Base-by-base conservation (phyloP, 345 rosid genomes). In the Citrus trifoliata region DNA sequence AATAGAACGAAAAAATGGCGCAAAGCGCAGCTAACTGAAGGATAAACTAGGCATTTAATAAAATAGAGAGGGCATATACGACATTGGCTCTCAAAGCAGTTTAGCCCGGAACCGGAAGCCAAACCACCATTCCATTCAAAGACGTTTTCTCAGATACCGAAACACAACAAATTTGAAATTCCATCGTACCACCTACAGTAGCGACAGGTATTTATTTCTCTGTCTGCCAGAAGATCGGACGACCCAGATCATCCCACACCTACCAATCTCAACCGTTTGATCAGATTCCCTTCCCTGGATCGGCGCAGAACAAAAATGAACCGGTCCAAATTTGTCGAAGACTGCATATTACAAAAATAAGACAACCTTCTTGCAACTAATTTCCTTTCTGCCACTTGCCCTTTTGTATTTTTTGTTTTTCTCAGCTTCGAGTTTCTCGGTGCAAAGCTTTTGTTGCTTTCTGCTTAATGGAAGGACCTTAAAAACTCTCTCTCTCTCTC, bases 401-500 rank as follows among this genome's bases (percentile, higher is more conserved):
- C 56, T 12, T 70, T 77, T 66, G 24, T 42, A 6, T 32, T 32
- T 53, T 62, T 70, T 48, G n/a, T 24, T 40, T 24, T 40, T 77
- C 64, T 60, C 5, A 46, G 69, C 76, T 80, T 70, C 79, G 67
- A 73, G 78, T 69, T 79, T 71, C 83, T 76, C 80, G 69, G 65
- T 75, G 85, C 80, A 71, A 38, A 82, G 87, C 83, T 80, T 86
- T 87, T 75, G 87, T 87, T 89, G 92, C 83, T 84, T 88, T 84
- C 85, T 82, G 89, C 76, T 87, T 85, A 83, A 88, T 89, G 93
- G 92, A 89, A 80, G 90, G 88, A 33, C 88, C 93, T 82, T 90
- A 79, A 84, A 35, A 80, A 66, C 61, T 14, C 70, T 30, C 78
- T 16, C 73, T 60, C 78, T 16, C 73, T 53, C 70, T 4, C 73